Evolutionary conservation across 2,329 filamentous ascomycete genomes (phyloP), one percentile per base, ranked within the genome.

Genomic region (Albifimbria verrucaria): DNA sequence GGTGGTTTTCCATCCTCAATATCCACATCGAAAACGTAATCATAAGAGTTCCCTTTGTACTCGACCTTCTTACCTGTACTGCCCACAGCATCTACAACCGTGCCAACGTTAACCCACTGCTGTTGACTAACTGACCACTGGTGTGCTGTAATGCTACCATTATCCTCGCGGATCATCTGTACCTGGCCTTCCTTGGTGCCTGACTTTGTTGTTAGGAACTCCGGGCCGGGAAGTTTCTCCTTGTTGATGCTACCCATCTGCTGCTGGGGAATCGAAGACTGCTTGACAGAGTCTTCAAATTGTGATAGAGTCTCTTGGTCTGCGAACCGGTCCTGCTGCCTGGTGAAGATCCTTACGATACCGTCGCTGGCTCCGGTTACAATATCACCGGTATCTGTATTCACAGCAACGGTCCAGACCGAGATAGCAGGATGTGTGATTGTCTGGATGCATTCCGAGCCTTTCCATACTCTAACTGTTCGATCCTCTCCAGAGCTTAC

Each of bases 181-280:
- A 96, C 89, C 66, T 99, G 93, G 1, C 94, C 94, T 59, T 99
- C 94, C 71, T 96, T 96, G n/a, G 90, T 94, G 3, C 94, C 94
- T 0, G 86, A 84, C 61, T 92, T 92, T 52, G 82, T 83, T 51
- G 85, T 83, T 9, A 99, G 75, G 62, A 96, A 97, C 18, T 95
- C 91, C 15, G 90, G 90, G 0, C 92, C 91, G 0, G 93, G 92
- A 1, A 97, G 78, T 64, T 94, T 86, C 69, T 96, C 92, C 69
- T 96, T 96, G 72, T 97, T 93, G 69, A 97, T 85, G 4, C 85
- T 83, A 1, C 88, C 87, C 20, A 93, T 76, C 57, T 93, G 88
- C 65, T 97, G 89, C 64, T 93, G 87, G 0, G 92, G 92, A 66
- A 97, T 96, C 2, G 91, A 84, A 1, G 91, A 96, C 11, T 83